Base-by-base conservation (phyloP, 2,329 filamentous ascomycete species). In the Colletotrichum sublineola region DNA sequence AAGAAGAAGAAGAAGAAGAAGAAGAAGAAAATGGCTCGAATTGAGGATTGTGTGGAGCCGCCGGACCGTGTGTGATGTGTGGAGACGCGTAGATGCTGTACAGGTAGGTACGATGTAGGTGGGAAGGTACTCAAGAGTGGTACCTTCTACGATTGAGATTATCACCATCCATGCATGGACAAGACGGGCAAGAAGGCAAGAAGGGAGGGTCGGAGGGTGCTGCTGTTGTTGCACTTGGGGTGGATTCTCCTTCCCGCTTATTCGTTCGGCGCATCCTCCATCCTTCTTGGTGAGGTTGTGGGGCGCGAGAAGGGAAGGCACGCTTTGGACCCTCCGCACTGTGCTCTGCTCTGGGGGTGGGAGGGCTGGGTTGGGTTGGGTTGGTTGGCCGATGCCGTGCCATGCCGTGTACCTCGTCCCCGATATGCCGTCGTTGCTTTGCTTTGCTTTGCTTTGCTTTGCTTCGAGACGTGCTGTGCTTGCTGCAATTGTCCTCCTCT, bases 171-270 rank as follows among this genome's bases (percentile, higher is more conserved):
- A 24, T 24, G 24, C 24, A 24, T 24, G 11, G 18, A 46, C 6
- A 42, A 60, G 64, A 42, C 31, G 50, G 56, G 40, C 11, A 40
- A 68, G 36, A 44, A 62, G 29, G 24, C 42, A 61, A 36, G 8
- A 8, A 36, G 33, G 8, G 15, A 44, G 42, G 18, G 65, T 57
- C 57, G 42, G 40, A 67, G 68, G 68, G 68, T 68, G 63, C 40
- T 48, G 38, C 18, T 24, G 38, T 40, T n/a, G 46, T 24, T 44
- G 63, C 63, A 24, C 18, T 36, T 12, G 6, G 8, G n/a, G 60
- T 50, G 42, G 44, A 18, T 6, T 42, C 38, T 40, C 9, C 2
- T 5, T 48, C 31, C 14, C 15, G 36, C n/a, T n/a, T 24, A 9
- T 12, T 38, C 33, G n/a, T 56, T 38, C 24, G 24, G 24, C 24